Percentiles rank a stretch among this genome's conserved stretches.
These are phyloP conservation scores for Chaetothyriales sp. DNA, from an alignment of 2,329 filamentous ascomycete species.

Conservation along the genomic window DNA sequence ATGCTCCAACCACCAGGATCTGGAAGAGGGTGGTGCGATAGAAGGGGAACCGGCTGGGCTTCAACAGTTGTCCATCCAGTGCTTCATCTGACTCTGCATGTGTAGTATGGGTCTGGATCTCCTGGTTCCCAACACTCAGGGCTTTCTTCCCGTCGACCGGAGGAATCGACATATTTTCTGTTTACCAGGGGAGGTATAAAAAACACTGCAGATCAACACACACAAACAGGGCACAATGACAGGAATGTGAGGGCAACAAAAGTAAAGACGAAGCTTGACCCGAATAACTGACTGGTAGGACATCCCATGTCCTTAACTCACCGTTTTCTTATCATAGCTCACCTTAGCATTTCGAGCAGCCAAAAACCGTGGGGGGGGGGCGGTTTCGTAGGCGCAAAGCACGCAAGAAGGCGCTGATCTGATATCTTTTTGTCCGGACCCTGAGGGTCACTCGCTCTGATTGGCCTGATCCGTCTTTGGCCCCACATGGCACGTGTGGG, in stretches of 20 bases:
- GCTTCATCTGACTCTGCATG: neutral
- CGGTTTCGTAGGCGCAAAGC: neutral
- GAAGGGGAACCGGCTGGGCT: conserved; percentile 1
- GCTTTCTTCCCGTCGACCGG: conserved; percentile 1
- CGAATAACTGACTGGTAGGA: neutral
- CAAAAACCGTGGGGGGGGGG: too few relatives aligned
- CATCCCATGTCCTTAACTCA: conserved; percentile 5
- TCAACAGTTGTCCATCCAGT: neutral
- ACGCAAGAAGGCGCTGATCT: conserved; percentile 4
- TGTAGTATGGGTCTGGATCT: neutral
- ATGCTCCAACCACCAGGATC: conserved; percentile 31
- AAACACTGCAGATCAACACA: too few relatives aligned
- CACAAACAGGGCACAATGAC: too few relatives aligned
- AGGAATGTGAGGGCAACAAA: neutral
- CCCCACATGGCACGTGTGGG: too few relatives aligned
- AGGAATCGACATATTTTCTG: neutral
- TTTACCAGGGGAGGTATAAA: too few relatives aligned
- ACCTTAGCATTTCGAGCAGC: too few relatives aligned
- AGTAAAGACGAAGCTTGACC: neutral
- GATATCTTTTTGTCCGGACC: neutral
- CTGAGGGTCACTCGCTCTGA: too few relatives aligned
- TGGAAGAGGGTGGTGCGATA: conserved; percentile 33
- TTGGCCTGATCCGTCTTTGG: too few relatives aligned
- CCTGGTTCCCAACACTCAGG: neutral
- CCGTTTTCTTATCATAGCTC: too few relatives aligned